A percentile compares a stretch with the other conserved stretches of the same genome.
These are phyloP conservation scores for Trichomonas gallinae DNA, from an alignment of 208 protist genomes.

Conservation along the genomic window DNA sequence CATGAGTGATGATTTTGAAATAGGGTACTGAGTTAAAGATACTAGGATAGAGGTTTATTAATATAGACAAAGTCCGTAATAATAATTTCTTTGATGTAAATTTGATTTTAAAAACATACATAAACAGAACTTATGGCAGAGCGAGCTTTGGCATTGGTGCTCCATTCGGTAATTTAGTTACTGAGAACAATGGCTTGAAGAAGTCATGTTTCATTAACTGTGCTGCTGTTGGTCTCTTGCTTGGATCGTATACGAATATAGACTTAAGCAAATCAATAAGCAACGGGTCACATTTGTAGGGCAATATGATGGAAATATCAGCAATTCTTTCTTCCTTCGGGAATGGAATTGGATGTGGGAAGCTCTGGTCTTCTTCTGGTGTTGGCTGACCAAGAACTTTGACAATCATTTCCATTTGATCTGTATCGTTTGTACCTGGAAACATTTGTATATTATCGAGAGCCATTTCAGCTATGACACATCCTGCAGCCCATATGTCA, in stretches of 20 bases:
- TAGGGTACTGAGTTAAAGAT: too few species aligned
- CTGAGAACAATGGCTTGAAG: not conserved
- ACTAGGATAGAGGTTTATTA: too few species aligned
- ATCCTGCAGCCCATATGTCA: slow-evolving; percentile 59
- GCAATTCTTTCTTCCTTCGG: not conserved
- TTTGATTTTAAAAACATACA: not conserved
- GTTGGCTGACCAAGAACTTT: not conserved
- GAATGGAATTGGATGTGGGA: not conserved
- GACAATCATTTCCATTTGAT: not conserved
- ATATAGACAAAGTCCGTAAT: too few species aligned
- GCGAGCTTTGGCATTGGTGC: not conserved
- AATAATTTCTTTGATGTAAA: too few species aligned
- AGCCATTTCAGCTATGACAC: not conserved
- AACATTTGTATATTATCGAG: not conserved
- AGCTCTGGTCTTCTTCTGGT: not conserved
- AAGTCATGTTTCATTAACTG: not conserved
- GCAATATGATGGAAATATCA: not conserved
- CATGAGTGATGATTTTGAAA: too few species aligned
- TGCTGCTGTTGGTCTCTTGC: not conserved
- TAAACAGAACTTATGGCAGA: not conserved
- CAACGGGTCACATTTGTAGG: not conserved
- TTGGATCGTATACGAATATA: not conserved
- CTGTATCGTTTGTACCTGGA: not conserved
- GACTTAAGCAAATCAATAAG: not conserved
- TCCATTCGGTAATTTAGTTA: not conserved